Conservation (phyloP, 176 grass and related monocot species). For the Paspalum vaginatum region DNA sequence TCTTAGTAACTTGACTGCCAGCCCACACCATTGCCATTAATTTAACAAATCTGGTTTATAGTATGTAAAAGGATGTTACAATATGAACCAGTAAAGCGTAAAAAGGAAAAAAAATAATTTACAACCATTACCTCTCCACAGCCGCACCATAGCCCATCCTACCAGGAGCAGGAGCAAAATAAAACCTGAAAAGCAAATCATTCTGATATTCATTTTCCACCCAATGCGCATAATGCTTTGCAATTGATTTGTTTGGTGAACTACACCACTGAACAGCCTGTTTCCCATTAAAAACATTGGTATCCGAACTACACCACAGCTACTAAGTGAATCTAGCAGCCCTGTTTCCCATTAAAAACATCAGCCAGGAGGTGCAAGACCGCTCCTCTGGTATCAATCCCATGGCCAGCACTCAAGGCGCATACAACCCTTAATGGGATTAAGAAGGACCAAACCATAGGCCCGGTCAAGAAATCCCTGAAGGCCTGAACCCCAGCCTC, state of each 20-base stretch:
- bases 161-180: constrained; percentile 84
- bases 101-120: background rate
- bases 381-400: no score
- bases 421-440: no score
- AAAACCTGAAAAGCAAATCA: constrained; percentile 68
- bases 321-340: background rate
- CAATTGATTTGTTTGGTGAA: background rate
- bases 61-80: constrained; percentile 12
- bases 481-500: no score
- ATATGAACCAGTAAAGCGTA: background rate
- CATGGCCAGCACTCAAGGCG: no score
- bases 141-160: constrained; percentile 82
- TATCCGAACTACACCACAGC: no score
- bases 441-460: no score
- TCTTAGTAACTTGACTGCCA: constrained; percentile 98
- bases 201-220: constrained; percentile 14
- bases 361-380: no score
- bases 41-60: constrained; percentile 78
- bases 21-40: constrained; percentile 93
- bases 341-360: background rate
- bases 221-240: background rate
- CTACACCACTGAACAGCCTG: background rate
- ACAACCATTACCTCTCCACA: constrained; percentile 66
- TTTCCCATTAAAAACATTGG: background rate
- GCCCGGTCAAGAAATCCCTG: no score